Base-by-base conservation (phyloP, 768 basidiomycete genomes). In the Steccherinum ochraceum region DNA sequence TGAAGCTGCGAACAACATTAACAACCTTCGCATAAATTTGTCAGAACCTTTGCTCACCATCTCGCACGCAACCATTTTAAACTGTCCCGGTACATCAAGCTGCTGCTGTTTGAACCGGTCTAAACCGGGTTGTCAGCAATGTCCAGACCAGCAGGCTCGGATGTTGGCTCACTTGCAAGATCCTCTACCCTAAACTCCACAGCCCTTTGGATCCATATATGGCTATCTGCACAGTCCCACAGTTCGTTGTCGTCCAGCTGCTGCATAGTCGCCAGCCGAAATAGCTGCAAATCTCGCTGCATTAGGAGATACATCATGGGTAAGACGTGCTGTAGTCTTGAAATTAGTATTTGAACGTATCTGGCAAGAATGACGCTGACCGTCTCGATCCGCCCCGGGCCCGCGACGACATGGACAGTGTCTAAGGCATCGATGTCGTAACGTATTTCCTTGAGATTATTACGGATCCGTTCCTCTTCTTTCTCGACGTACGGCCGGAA, bases 271-370 rank as follows among this genome's bases (percentile, higher is more conserved):
- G 61, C 61, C 4, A 67, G 49, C 19, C 61, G 58, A 27, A 73
- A 56, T 21, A 69, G 64, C 39, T 66, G 58, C 24, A 69, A 56
- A 56, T 72, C 67, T 24, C 67, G 61, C 40, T 62, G 57, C 20
- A 70, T 52, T 0, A 71, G 56, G 0, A 73, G 60, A 48, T 66
- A 67, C 1, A 72, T 49, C n/a, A 72, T 54, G 0, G 70, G 69
- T 2, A 70, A 58, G 7, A 71, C 40, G 48, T 64, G 65, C 70
- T 72, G 19, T 18, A 43, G 41, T 18, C 16, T 16, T 10, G n/a
- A 43, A 7, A 43, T 21, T 25, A 40, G 12, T n/a, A n/a, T 27
- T 20, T 18, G 21, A 47, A 20, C 3, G 5, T 27, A 35, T 21
- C 7, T 18, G 39, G 10, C 11, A 19, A 44, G 19, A 26, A 4